These are phyloP conservation scores for Aureobasidium sp. DNA, from an alignment of 2,329 filamentous ascomycete species.

Conservation along the genomic window DNA sequence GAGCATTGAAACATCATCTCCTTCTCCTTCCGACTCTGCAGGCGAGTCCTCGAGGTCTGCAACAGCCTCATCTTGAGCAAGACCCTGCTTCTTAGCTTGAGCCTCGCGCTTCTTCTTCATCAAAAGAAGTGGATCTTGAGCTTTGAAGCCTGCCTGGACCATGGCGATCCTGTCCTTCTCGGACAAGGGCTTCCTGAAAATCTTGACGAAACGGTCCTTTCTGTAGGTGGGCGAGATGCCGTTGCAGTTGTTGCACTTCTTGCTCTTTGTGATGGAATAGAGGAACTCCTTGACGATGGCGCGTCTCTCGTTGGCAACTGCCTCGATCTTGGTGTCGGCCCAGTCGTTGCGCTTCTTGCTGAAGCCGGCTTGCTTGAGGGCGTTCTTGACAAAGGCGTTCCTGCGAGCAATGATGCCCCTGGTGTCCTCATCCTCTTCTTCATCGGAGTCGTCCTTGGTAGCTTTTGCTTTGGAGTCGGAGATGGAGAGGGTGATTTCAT, in stretches of 20 bases:
- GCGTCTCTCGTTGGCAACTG: constrained; percentile 67
- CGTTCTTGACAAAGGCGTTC: constrained; percentile 62
- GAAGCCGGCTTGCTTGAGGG: constrained; percentile 53
- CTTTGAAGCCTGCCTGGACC: constrained; percentile 59
- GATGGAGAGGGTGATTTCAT: constrained; percentile 36
- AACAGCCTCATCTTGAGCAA: constrained; percentile 59
- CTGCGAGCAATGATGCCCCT: constrained; percentile 47
- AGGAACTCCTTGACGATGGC: constrained; percentile 75
- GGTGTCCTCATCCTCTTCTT: constrained; percentile 53
- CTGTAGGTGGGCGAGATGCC: constrained; percentile 74
- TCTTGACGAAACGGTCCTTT: constrained; percentile 86
- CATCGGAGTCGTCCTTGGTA: constrained; percentile 45
- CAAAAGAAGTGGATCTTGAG: constrained; percentile 61
- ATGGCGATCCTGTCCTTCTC: constrained; percentile 71
- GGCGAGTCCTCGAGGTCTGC: constrained; percentile 54
- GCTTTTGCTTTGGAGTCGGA: constrained; percentile 17
- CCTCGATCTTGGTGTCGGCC: constrained; percentile 66
- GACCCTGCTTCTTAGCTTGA: constrained; percentile 37
- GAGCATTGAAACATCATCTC: constrained; percentile 25
- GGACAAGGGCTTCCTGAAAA: constrained; percentile 75
- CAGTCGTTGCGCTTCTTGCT: constrained; percentile 37
- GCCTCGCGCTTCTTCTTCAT: constrained; percentile 41
- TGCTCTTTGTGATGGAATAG: constrained; percentile 58
- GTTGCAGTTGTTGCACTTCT: constrained; percentile 59
- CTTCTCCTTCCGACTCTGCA: constrained; percentile 29